A percentile compares a stretch with the other conserved stretches of the same genome.
Conservation (phyloP, 352 stramenopile genomes). For the Phytophthora cactorum region DNA sequence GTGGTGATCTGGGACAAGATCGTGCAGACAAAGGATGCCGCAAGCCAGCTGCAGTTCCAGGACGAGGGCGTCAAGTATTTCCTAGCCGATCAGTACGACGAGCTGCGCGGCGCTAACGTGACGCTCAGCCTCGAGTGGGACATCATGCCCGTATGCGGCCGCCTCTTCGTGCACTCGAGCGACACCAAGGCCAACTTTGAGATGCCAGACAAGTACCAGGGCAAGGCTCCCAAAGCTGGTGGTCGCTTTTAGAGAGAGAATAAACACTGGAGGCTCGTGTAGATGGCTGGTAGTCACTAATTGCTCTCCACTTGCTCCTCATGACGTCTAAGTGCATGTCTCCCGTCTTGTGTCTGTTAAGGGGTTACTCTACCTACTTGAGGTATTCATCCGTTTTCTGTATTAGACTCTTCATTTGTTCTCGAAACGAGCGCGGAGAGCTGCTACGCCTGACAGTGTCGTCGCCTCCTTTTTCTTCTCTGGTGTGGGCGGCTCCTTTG, state of each 20-base stretch:
- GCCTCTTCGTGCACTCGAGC: conserved; percentile 71
- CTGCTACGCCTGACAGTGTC: conserved; percentile 64
- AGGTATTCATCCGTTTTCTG: conserved; percentile 7
- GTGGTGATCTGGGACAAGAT: conserved; percentile 91
- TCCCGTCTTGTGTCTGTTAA: background rate
- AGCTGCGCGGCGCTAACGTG: conserved; percentile 81
- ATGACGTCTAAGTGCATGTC: background rate
- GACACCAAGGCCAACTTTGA: conserved; percentile 57
- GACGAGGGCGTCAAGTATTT: conserved; percentile 87
- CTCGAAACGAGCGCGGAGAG: conserved; percentile 79
- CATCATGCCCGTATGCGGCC: conserved; percentile 86
- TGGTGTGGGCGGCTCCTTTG: conserved; percentile 14
- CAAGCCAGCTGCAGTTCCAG: conserved; percentile 51
- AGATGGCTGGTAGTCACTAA: conserved; percentile 21
- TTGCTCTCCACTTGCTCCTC: conserved; percentile 20
- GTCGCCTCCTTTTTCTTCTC: conserved; percentile 31
- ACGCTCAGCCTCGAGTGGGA: conserved; percentile 87
- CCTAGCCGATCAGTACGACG: conserved; percentile 75
- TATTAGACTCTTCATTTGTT: conserved; percentile 43
- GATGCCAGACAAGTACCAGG: conserved; percentile 72
- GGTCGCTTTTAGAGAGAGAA: conserved; percentile 34
- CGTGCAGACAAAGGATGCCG: conserved; percentile 67
- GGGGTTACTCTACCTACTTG: conserved; percentile 7
- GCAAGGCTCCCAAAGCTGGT: conserved; percentile 56
- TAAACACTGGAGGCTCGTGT: background rate